Conservation (phyloP, 2,329 filamentous ascomycete genomes). For the Arthrobotrys sinensis region DNA sequence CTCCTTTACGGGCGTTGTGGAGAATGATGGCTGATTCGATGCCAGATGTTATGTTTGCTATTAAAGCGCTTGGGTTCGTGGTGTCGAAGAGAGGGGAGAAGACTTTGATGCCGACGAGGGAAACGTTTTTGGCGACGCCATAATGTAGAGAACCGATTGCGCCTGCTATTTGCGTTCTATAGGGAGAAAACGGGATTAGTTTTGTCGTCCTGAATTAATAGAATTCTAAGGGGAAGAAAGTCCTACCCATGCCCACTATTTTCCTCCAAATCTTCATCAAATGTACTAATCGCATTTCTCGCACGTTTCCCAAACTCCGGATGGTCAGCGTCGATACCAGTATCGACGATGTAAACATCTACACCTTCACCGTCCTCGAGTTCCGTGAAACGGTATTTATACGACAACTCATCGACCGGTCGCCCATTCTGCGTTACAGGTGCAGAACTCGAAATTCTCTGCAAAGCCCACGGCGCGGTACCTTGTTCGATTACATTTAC, state of each 20-base stretch:
- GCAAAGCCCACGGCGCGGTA: constrained; percentile 64
- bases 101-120: constrained; percentile 70
- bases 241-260: constrained; percentile 43
- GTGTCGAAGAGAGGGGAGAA: constrained; percentile 26
- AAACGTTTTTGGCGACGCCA: constrained; percentile 70
- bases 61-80: constrained; percentile 3
- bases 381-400: constrained; percentile 66
- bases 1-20: constrained; percentile 68
- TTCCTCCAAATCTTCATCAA: constrained; percentile 18
- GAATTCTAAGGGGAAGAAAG: not conserved
- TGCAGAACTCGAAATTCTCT: constrained; percentile 64
- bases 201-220: constrained; percentile 8
- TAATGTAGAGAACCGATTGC: constrained; percentile 69
- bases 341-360: constrained; percentile 48
- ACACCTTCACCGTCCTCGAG: constrained; percentile 27
- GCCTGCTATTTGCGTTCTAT: constrained; percentile 71
- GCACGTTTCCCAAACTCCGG: constrained; percentile 34
- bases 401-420: constrained; percentile 65
- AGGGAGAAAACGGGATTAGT: constrained; percentile 66
- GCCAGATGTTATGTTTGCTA: constrained; percentile 14
- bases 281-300: constrained; percentile 23
- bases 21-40: constrained; percentile 12
- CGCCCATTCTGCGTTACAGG: constrained; percentile 64
- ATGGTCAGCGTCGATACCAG: constrained; percentile 31
- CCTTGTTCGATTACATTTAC: constrained; percentile 42